Percentiles rank a stretch among this genome's conserved stretches.
Evolutionary conservation across 2,329 filamentous ascomycete species (phyloP).

Genomic region (Sarocladiaceae sp.): DNA sequence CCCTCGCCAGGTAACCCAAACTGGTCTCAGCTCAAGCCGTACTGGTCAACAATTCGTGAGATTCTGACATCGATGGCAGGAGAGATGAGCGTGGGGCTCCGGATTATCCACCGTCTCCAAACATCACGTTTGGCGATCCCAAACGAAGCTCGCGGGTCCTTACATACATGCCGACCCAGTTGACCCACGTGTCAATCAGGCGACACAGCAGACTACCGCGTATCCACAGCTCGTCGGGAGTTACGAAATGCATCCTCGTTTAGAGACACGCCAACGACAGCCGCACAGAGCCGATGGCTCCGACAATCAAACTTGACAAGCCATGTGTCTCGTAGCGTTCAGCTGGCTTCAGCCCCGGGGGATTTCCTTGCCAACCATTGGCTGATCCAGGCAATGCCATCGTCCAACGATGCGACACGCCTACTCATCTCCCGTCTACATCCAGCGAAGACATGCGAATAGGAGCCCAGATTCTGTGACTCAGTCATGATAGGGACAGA

Average conservation of each 20-base stretch:
- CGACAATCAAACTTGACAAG: constrained; percentile 6
- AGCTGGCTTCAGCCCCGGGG: constrained; percentile 8
- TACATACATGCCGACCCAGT: background rate
- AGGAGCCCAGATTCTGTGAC: too few species aligned
- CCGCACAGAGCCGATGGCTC: too few species aligned
- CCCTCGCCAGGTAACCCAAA: too few species aligned
- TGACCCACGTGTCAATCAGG: constrained; percentile 5
- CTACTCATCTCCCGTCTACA: constrained; percentile 1
- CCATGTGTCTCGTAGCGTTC: constrained; percentile 3
- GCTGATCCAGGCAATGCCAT: background rate
- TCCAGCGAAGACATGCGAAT: too few species aligned
- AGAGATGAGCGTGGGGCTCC: background rate
- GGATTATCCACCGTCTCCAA: too few species aligned
- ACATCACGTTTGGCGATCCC: too few species aligned
- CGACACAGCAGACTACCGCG: background rate
- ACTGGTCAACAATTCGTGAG: too few species aligned
- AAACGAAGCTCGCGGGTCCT: too few species aligned
- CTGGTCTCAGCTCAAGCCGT: too few species aligned
- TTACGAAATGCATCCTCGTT: background rate
- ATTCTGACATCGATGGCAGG: background rate
- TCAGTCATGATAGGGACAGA: too few species aligned
- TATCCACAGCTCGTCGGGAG: background rate
- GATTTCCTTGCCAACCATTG: background rate
- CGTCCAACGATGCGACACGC: too few species aligned
- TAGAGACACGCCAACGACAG: too few species aligned